phyloP scores from a whole-genome alignment of 106 monocot species.

The Allium cepa region DNA sequence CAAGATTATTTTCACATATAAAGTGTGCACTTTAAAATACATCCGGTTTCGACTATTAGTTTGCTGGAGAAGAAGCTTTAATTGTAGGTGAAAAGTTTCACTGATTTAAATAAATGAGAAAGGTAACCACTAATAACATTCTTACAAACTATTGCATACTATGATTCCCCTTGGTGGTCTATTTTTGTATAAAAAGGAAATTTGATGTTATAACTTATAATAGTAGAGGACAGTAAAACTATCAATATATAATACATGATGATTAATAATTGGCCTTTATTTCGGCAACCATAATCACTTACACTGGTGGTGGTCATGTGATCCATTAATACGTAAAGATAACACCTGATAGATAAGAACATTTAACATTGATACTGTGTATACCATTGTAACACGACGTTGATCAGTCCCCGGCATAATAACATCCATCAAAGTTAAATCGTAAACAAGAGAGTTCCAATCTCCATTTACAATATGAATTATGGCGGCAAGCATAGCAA shows the following conservation, averaged over 20 bases:
- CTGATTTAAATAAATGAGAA: too few relatives aligned
- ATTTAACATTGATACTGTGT: too few relatives aligned
- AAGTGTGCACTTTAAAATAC: background rate
- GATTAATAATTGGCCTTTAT: background rate
- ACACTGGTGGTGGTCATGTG: background rate
- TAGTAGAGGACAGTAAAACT: too few relatives aligned
- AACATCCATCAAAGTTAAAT: constrained; percentile 81
- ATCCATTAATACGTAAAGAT: background rate
- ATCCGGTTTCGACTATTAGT: too few relatives aligned
- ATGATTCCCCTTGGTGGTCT: too few relatives aligned
- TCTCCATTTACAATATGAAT: constrained; percentile 86
- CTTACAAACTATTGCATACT: too few relatives aligned
- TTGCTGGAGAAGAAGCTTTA: too few relatives aligned
- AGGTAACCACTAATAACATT: too few relatives aligned
- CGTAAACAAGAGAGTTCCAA: constrained; percentile 76
- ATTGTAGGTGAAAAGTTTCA: too few relatives aligned
- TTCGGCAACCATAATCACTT: background rate
- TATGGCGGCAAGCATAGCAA: constrained; percentile 89
- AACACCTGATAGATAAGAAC: background rate
- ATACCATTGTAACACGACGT: constrained; percentile 66
- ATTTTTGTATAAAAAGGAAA: too few relatives aligned
- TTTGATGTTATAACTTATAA: too few relatives aligned
- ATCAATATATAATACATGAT: too few relatives aligned
- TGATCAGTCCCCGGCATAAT: constrained; percentile 59
- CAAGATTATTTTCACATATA: background rate